These are phyloP conservation scores for Nidularia sp. DNA, from an alignment of 768 basidiomycete genomes.

Conservation along the genomic window DNA sequence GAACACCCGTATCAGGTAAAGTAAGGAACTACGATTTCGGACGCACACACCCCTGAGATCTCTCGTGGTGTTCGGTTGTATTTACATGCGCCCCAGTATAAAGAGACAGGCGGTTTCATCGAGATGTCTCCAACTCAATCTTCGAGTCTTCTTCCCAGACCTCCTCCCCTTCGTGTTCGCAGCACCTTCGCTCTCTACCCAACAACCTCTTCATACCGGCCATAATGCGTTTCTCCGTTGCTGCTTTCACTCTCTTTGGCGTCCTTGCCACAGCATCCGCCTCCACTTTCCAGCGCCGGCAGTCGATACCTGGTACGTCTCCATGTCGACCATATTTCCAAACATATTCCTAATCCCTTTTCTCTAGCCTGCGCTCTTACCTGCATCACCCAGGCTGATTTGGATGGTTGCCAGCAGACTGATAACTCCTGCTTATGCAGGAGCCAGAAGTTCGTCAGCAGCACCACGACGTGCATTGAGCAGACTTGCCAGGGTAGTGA, in stretches of 20 bases:
- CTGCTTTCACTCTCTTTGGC: constrained; percentile 31
- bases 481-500: constrained; percentile 42
- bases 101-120: too few relatives aligned
- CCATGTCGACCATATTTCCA: neutral
- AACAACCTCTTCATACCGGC: constrained; percentile 9
- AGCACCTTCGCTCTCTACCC: constrained; percentile 10
- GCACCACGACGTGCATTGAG: constrained; percentile 45
- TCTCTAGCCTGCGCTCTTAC: constrained; percentile 42
- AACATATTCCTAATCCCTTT: neutral
- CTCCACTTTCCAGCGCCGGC: constrained; percentile 26
- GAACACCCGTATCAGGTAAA: too few relatives aligned
- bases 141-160: neutral
- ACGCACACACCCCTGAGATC: too few relatives aligned
- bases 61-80: too few relatives aligned
- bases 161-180: constrained; percentile 2
- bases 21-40: too few relatives aligned
- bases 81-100: too few relatives aligned
- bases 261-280: constrained; percentile 37
- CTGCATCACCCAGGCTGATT: constrained; percentile 43
- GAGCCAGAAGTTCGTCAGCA: constrained; percentile 35
- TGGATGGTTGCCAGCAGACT: constrained; percentile 38
- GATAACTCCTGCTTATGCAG: constrained; percentile 61
- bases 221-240: constrained; percentile 53
- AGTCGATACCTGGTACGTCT: constrained; percentile 30
- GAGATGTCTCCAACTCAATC: neutral